These are phyloP conservation scores for Phialocephala subalpina DNA, from an alignment of 2,329 filamentous ascomycete genomes.

Conservation along the genomic window DNA sequence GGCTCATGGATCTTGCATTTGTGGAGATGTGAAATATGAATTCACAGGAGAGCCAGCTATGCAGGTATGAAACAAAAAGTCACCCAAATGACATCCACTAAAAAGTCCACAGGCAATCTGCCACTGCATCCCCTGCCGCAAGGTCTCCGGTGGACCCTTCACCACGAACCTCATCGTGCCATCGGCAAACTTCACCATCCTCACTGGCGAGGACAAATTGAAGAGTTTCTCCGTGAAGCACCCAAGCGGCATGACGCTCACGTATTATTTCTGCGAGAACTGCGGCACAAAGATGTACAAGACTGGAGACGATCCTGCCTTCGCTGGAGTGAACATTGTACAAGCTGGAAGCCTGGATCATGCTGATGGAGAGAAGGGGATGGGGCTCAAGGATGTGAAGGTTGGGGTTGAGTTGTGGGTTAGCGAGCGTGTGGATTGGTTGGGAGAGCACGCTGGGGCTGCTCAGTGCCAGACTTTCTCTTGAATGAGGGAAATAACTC, in stretches of 20 bases:
- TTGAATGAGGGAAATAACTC: constrained; percentile 15
- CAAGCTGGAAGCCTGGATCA: constrained; percentile 27
- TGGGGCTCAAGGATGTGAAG: constrained; percentile 20
- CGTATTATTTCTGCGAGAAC: constrained; percentile 20
- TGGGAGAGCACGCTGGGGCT: constrained; percentile 9
- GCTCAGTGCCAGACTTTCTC: constrained; percentile 24
- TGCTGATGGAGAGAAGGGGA: not conserved
- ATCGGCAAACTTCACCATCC: constrained; percentile 12
- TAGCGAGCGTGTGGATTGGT: constrained; percentile 21
- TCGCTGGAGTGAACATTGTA: constrained; percentile 20
- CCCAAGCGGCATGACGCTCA: constrained; percentile 26
- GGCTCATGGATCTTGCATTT: constrained; percentile 27
- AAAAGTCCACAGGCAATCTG: constrained; percentile 23
- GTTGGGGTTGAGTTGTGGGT: constrained; percentile 26
- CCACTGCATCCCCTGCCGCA: constrained; percentile 30
- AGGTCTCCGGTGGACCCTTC: constrained; percentile 23
- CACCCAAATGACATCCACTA: not conserved
- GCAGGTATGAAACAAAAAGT: constrained; percentile 13
- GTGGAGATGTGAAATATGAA: constrained; percentile 21
- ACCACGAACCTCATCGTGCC: constrained; percentile 27
- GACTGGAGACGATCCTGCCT: constrained; percentile 14
- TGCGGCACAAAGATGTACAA: constrained; percentile 29
- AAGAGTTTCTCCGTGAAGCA: constrained; percentile 19
- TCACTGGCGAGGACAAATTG: constrained; percentile 1
- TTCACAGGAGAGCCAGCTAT: constrained; percentile 21